Evolutionary conservation across 2,329 filamentous ascomycete species (phyloP), one percentile per base, ranked within the genome.

Genomic region (Cytospora piceae): DNA sequence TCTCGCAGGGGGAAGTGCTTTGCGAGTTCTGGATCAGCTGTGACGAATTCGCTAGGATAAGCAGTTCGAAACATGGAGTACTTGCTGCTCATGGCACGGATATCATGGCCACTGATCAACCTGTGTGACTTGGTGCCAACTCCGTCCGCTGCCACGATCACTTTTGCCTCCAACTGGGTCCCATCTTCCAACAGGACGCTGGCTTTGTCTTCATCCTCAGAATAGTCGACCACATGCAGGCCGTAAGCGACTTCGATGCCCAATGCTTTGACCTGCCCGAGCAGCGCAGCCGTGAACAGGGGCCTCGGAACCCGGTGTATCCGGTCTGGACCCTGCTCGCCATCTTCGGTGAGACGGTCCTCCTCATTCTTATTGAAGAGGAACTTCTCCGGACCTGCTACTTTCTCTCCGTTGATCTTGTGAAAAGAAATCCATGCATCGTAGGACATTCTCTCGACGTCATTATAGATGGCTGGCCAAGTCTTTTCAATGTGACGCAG

Each of bases 1-100:
- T 83, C 82, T 51, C 83, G 67, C 9, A 63, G 73, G 4, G 81
- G 79, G 3, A 84, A 77, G 56, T 82, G 79, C 66, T 77, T 80
- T 4, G 77, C 76, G 37, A 80, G 71, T 4, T 79, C 77, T 60
- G 83, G 80, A 67, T 80, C 79, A n/a, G 51, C 29, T 17, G 11
- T 56, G 24, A 60, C 3, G 9, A 49, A 24, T 11, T 70, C 70
- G 20, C 65, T 57, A 1, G 69, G 66, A 53, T 69, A 71, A 7
- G 71, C 60, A 0, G 66, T 65, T 24, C 73, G 58, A 39, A 70
- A 73, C 6, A 73, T 69, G 3, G 73, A 69, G 14, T 67, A 69
- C 0, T 72, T 73, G 9, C 70, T 74, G n/a, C 68, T 67, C 34
- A 66, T 67, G 5, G 72, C 73, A 20, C 63, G 64, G 3, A 69